Conservation (phyloP, 2,329 filamentous ascomycete species). For the Cercospora janseana region DNA sequence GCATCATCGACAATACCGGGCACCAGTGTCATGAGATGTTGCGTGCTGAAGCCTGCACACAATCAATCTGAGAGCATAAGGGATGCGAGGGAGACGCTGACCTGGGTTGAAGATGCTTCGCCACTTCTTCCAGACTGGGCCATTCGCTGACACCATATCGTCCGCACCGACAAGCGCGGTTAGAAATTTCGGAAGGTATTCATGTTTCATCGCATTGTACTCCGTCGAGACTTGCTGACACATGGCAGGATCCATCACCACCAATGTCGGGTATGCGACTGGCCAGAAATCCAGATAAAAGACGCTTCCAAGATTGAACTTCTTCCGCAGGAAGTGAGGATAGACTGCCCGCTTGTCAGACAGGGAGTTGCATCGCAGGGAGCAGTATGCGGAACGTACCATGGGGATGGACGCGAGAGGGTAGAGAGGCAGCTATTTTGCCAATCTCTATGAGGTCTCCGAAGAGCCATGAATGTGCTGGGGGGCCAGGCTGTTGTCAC, state of each 20-base stretch:
- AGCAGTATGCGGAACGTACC: conserved; percentile 1
- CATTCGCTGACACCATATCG: conserved; percentile 38
- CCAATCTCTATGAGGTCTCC: conserved; percentile 24
- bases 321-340: conserved; percentile 18
- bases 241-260: conserved; percentile 25
- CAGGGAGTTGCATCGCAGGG: neutral
- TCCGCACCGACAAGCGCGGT: conserved; percentile 23
- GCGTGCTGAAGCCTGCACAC: conserved; percentile 36
- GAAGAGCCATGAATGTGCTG: conserved; percentile 27
- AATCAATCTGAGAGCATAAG: neutral
- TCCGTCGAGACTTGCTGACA: conserved; percentile 25
- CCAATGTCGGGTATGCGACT: conserved; percentile 21
- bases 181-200: conserved; percentile 18
- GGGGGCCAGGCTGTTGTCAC: conserved; percentile 27
- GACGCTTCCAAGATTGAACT: conserved; percentile 24
- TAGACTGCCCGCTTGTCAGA: conserved; percentile 14
- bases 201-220: conserved; percentile 20
- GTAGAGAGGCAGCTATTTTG: conserved; percentile 14
- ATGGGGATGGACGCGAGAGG: conserved; percentile 15
- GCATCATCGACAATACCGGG: conserved; percentile 41
- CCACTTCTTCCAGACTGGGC: conserved; percentile 46
- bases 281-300: conserved; percentile 31
- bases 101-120: conserved; percentile 44
- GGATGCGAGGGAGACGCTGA: neutral
- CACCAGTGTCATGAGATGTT: conserved; percentile 42